These are phyloP conservation scores for Blastomyces silverae DNA, from an alignment of 2,329 filamentous ascomycete genomes.

Conservation along the genomic window DNA sequence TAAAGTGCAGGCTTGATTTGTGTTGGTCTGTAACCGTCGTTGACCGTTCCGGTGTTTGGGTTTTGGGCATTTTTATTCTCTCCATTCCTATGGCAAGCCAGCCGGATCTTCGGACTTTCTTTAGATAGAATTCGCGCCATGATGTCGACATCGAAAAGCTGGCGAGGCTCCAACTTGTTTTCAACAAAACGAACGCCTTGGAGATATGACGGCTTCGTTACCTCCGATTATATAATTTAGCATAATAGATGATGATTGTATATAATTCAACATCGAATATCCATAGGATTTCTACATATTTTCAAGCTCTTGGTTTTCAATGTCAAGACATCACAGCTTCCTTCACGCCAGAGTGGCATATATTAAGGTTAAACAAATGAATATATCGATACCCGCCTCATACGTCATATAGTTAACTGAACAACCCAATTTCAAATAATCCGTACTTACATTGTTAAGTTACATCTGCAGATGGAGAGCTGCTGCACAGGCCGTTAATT, in stretches of 20 bases:
- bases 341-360: not conserved
- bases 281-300: not conserved
- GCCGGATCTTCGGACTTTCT: not conserved
- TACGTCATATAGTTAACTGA: not conserved
- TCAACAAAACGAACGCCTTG: not conserved
- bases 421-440: not conserved
- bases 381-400: not conserved
- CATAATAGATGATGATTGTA: not conserved
- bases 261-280: conserved; percentile 1
- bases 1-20: conserved; percentile 22
- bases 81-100: conserved; percentile 2
- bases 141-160: not conserved
- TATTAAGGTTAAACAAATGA: not conserved
- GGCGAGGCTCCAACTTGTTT: not conserved
- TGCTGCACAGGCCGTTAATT: not conserved
- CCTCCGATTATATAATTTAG: too few relatives aligned
- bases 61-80: conserved; percentile 20
- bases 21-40: not conserved
- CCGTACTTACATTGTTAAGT: too few relatives aligned
- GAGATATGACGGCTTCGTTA: not conserved
- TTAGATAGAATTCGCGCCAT: not conserved
- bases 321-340: not conserved
- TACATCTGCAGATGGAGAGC: not conserved
- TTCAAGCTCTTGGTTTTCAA: too few relatives aligned
- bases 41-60: conserved; percentile 20